These are phyloP conservation scores for Xylaria palmicola DNA, from an alignment of 495 filamentous ascomycete species.

Conservation along the genomic window DNA sequence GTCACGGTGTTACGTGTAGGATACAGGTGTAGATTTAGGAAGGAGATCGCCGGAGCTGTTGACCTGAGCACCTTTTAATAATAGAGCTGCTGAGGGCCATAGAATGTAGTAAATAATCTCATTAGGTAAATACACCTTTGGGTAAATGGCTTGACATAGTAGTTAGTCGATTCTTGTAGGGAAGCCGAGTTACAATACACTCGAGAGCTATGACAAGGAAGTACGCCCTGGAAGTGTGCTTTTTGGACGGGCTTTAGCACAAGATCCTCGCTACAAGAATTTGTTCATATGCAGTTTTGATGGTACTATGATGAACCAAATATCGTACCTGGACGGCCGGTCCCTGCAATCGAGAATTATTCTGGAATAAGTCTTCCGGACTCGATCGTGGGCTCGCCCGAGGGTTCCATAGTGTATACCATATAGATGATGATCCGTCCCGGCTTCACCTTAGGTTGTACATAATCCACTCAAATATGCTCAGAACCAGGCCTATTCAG, in stretches of 20 bases:
- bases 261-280: neutral
- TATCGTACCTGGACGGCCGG: neutral
- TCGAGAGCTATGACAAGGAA: neutral
- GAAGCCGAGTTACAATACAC: neutral
- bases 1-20: neutral
- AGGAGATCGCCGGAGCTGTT: neutral
- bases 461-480: conserved; percentile 11
- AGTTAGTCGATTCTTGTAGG: neutral
- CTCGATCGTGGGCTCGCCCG: too few species aligned
- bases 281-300: neutral
- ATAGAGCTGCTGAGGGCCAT: too few species aligned
- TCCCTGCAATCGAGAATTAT: neutral
- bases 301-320: neutral
- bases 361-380: neutral
- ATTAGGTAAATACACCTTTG: neutral
- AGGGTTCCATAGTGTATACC: too few species aligned
- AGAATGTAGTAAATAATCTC: neutral
- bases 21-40: neutral
- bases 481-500: conserved; percentile 7
- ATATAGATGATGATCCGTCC: neutral
- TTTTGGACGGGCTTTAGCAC: neutral
- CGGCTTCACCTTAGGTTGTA: neutral
- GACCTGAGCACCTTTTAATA: neutral
- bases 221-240: neutral
- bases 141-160: neutral